A percentile compares a stretch with the other conserved stretches of the same genome.
These are phyloP conservation scores for Carex arenaria DNA, from an alignment of 202 grass and related monocot genomes.

Conservation along the genomic window DNA sequence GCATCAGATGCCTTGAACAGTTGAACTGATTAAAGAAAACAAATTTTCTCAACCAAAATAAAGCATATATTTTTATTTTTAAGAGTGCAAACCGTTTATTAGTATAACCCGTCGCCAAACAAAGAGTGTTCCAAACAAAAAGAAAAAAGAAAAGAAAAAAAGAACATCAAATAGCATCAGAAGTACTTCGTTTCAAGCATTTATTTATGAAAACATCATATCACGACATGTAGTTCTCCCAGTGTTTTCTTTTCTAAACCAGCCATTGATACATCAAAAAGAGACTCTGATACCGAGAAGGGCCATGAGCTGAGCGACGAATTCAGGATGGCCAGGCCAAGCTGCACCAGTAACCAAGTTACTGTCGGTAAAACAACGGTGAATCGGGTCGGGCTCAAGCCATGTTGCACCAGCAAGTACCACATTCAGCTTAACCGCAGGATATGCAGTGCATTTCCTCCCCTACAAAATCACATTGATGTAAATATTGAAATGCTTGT, in stretches of 20 bases:
- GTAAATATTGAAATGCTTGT: background rate
- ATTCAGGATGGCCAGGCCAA: slow-evolving; percentile 89
- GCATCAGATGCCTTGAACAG: no score
- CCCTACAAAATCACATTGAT: slow-evolving; percentile 32
- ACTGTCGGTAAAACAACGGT: slow-evolving; percentile 83
- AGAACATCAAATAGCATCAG: background rate
- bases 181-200: background rate
- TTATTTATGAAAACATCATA: background rate
- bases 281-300: slow-evolving; percentile 71
- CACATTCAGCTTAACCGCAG: slow-evolving; percentile 87
- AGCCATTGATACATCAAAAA: slow-evolving; percentile 32
- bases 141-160: background rate
- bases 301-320: slow-evolving; percentile 76
- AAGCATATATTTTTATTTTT: no score
- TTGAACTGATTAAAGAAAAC: no score
- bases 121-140: background rate
- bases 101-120: no score
- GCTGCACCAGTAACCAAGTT: slow-evolving; percentile 90
- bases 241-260: background rate
- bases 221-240: background rate
- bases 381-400: slow-evolving; percentile 76
- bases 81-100: no score
- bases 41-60: no score
- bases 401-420: slow-evolving; percentile 72
- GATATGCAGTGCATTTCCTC: slow-evolving; percentile 85